Evolutionary conservation across 106 monocot species (phyloP).

Genomic region (Acanthochlamys bracteata): DNA sequence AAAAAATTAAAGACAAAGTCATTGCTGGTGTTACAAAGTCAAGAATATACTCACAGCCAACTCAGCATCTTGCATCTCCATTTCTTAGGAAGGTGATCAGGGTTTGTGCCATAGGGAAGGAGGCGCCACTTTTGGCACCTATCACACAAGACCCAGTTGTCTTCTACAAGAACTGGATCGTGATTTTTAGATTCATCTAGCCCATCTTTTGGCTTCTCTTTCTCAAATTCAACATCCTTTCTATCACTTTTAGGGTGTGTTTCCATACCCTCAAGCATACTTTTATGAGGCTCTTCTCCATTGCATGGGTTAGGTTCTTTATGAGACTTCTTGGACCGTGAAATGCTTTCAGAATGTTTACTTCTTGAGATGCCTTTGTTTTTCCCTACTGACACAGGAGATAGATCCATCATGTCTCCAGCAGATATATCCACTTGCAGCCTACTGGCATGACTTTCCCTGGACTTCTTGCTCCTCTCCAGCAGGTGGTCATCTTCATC

Average conservation of each 20-base stretch:
- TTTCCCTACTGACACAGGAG: slow-evolving; percentile 26
- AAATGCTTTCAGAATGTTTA: slow-evolving; percentile 22
- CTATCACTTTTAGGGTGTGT: slow-evolving; percentile 5
- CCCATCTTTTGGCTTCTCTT: slow-evolving; percentile 8
- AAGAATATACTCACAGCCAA: slow-evolving; percentile 29
- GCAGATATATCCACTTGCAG: slow-evolving; percentile 16
- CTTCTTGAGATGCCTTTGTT: slow-evolving; percentile 36
- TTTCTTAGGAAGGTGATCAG: slow-evolving; percentile 20
- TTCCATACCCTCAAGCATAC: slow-evolving; percentile 7
- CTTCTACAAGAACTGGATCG: slow-evolving; percentile 19
- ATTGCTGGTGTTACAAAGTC: too few species aligned
- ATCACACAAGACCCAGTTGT: slow-evolving; percentile 25
- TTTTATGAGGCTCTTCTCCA: slow-evolving; percentile 13
- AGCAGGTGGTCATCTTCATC: slow-evolving; percentile 23
- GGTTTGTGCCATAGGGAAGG: slow-evolving; percentile 17
- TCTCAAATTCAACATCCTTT: neutral
- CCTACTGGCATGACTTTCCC: slow-evolving; percentile 18
- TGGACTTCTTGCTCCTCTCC: slow-evolving; percentile 26
- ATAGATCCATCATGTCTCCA: slow-evolving; percentile 10
- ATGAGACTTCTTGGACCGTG: slow-evolving; percentile 11
- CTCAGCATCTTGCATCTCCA: slow-evolving; percentile 28
- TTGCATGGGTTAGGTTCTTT: slow-evolving; percentile 14
- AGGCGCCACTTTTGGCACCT: slow-evolving; percentile 31
- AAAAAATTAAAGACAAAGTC: too few species aligned
- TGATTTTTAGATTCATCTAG: neutral